Conservation (phyloP, 805 yeast species). For the Wickerhamomyces bovis region DNA sequence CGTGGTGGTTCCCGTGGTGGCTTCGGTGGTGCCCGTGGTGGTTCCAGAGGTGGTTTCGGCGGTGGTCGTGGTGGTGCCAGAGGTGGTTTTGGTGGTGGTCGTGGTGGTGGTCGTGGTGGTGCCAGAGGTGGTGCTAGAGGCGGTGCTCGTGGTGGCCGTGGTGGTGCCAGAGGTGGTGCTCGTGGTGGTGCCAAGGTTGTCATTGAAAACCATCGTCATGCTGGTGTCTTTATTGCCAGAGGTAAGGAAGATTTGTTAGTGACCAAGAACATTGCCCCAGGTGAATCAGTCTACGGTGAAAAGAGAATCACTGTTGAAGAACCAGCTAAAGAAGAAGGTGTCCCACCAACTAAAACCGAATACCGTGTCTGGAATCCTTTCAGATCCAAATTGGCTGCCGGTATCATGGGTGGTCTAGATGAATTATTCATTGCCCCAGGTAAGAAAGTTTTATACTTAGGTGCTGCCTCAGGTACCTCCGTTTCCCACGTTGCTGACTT, state of each 20-base stretch:
- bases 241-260: constrained; percentile 98
- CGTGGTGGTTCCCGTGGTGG: constrained; percentile 52
- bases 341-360: constrained; percentile 89
- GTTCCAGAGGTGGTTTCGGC: constrained; percentile 35
- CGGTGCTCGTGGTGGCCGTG: constrained; percentile 52
- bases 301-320: constrained; percentile 93
- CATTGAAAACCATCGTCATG: constrained; percentile 98
- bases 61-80: constrained; percentile 47
- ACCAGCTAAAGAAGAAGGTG: constrained; percentile 82
- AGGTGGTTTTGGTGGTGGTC: constrained; percentile 40
- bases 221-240: constrained; percentile 98
- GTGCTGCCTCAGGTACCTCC: constrained; percentile 99
- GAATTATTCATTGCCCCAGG: constrained; percentile 98
- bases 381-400: constrained; percentile 99
- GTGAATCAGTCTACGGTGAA: constrained; percentile 98
- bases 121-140: constrained; percentile 49
- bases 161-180: constrained; percentile 79
- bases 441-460: constrained; percentile 91
- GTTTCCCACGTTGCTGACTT: constrained; percentile 97
- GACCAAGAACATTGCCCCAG: constrained; percentile 95
- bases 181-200: constrained; percentile 92
- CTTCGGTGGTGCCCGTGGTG: constrained; percentile 35
- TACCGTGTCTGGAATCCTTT: constrained; percentile 99
- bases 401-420: constrained; percentile 99
- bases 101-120: constrained; percentile 50